Conservation (phyloP, 176 grass and related monocot species). For the Urochloa ruziziensis region DNA sequence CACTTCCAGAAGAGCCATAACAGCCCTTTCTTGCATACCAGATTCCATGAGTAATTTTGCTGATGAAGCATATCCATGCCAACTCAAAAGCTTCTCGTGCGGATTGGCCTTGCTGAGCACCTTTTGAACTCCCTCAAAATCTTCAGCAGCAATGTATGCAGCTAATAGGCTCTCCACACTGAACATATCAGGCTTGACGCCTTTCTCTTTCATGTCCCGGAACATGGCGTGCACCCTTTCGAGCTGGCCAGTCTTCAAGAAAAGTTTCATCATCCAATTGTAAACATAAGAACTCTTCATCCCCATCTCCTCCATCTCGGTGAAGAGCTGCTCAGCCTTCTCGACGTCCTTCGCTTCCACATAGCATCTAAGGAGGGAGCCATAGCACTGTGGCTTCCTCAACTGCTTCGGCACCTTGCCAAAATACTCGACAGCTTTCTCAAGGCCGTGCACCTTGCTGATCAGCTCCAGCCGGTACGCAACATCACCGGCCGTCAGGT, state of each 20-base stretch:
- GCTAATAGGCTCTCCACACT: slow-evolving; percentile 23
- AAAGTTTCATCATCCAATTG: slow-evolving; percentile 57
- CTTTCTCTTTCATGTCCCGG: slow-evolving; percentile 38
- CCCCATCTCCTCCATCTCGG: slow-evolving; percentile 35
- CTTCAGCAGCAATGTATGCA: slow-evolving; percentile 16
- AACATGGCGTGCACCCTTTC: slow-evolving; percentile 36
- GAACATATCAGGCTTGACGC: slow-evolving; percentile 39
- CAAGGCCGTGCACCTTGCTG: slow-evolving; percentile 45
- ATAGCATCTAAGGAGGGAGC: slow-evolving; percentile 61
- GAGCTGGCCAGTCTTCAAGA: slow-evolving; percentile 22
- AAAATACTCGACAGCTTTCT: slow-evolving; percentile 56
- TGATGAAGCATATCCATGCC: slow-evolving; percentile 31
- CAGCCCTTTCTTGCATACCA: slow-evolving; percentile 38
- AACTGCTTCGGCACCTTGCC: slow-evolving; percentile 33
- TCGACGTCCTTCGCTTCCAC: slow-evolving; percentile 32
- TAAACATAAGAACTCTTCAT: slow-evolving; percentile 23
- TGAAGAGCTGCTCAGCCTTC: slow-evolving; percentile 53
- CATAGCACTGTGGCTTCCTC: slow-evolving; percentile 47
- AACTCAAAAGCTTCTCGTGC: neutral
- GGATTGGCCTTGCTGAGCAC: slow-evolving; percentile 25
- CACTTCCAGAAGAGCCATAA: slow-evolving; percentile 30
- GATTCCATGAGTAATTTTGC: slow-evolving; percentile 33
- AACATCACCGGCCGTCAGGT: slow-evolving; percentile 41
- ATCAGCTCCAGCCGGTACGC: slow-evolving; percentile 54
- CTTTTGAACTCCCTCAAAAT: slow-evolving; percentile 36